Percentiles rank a stretch among this genome's conserved stretches.
phyloP scores from a whole-genome alignment of 805 yeast genomes.

The Candida yuanshanica region DNA sequence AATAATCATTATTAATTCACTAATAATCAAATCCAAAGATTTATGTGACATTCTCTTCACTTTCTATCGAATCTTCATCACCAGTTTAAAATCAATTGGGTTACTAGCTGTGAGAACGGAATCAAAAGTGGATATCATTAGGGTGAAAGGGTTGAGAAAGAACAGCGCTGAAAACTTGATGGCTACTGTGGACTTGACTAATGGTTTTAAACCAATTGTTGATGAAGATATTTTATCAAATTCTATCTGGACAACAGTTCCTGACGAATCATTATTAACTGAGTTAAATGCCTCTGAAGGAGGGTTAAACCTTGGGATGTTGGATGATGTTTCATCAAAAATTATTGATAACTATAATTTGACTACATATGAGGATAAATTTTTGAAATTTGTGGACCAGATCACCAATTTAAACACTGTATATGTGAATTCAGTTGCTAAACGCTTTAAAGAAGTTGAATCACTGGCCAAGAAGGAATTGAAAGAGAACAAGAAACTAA shows the following conservation, averaged over 20 bases:
- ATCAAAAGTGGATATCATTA: constrained; percentile 42
- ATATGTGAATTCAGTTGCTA: constrained; percentile 44
- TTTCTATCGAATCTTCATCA: constrained; percentile 15
- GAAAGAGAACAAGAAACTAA: constrained; percentile 54
- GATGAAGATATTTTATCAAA: constrained; percentile 31
- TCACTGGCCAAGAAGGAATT: constrained; percentile 80
- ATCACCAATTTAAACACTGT: constrained; percentile 24
- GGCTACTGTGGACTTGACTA: constrained; percentile 31
- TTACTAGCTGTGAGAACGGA: constrained; percentile 48
- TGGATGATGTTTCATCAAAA: constrained; percentile 13
- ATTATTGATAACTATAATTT: constrained; percentile 18
- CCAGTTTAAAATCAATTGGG: constrained; percentile 46
- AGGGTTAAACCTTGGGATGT: constrained; percentile 8
- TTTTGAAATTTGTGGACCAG: constrained; percentile 17
- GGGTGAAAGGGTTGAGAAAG: constrained; percentile 75
- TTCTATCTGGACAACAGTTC: constrained; percentile 44
- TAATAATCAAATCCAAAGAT: constrained; percentile 34
- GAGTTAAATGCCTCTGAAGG: constrained; percentile 7
- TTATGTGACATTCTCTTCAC: constrained; percentile 33
- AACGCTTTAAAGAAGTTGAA: constrained; percentile 86
- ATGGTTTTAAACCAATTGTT: constrained; percentile 33
- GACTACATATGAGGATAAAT: constrained; percentile 22
- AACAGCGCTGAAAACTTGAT: constrained; percentile 30
- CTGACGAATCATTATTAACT: constrained; percentile 15
- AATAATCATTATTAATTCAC: constrained; percentile 27